Base-by-base conservation (phyloP, 2,329 filamentous ascomycete genomes). In the Paraphaeosphaeria minitans region DNA sequence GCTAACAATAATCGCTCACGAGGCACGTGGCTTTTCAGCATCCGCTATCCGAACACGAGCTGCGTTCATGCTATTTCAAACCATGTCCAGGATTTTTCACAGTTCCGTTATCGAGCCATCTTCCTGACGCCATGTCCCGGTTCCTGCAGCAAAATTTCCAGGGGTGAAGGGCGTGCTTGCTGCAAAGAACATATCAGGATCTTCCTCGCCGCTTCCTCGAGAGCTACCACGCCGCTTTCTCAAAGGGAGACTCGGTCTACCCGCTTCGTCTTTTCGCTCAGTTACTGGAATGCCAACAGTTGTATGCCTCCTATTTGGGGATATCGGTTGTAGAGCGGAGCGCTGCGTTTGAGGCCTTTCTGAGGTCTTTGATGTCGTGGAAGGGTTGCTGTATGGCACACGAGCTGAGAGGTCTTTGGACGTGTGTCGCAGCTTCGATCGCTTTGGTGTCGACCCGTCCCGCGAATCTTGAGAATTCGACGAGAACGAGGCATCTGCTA, bases 101-200 rank as follows among this genome's bases (percentile, higher is more conserved):
- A 73, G 33, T 41, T 72, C 69, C n/a, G 64, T 68, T 19, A 61
- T 63, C 3, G 61, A 65, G 24, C 66, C 66, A 10, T 69, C 65
- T 2, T 73, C 67, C 5, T 66, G 62, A 1, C 59, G 64, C 1
- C 62, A 48, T 19, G 62, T 65, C 7, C 67, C 69, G 13, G 70
- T 72, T 0, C 68, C 69, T 16, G 60, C 53, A 19, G 56, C 47
- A 22, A 71, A 68, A n/a, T 61, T 59, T 9, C 63, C 69, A 3
- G 70, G 71, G 7, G 70, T 74, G 29, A 75, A 71, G 21, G 75
- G 74, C 31, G 79, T 79, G 5, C 75, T 74, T 9, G 72, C 67
- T 35, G 78, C 68, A n/a, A 80, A 64, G 50, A 74, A 75, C 53
- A 72, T 76, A 39, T 75, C 77, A 53, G 79, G 79, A n/a, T 70